A percentile compares a stretch with the other conserved stretches of the same genome.
Evolutionary conservation across 2,329 filamentous ascomycete species (phyloP).

Genomic region (Penicillium paneum): DNA sequence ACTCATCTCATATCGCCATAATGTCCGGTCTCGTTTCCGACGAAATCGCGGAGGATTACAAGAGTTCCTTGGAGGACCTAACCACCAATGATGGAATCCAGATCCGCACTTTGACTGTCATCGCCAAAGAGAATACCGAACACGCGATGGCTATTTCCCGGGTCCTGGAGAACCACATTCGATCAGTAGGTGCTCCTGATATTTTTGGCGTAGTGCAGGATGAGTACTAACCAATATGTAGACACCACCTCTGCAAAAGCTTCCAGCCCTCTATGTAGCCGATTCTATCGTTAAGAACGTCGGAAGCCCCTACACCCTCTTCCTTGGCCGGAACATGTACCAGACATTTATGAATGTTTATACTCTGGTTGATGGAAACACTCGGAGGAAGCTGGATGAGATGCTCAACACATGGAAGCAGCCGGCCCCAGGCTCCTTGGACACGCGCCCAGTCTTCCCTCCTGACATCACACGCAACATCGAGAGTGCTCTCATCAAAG

Average conservation of each 20-base stretch:
- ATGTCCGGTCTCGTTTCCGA: conserved; percentile 65
- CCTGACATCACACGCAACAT: conserved; percentile 84
- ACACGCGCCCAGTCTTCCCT: conserved; percentile 87
- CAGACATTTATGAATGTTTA: conserved; percentile 97
- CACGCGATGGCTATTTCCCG: conserved; percentile 90
- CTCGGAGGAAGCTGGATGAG: conserved; percentile 89
- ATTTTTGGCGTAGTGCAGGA: conserved; percentile 9
- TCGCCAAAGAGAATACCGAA: conserved; percentile 95
- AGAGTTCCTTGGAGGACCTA: conserved; percentile 86
- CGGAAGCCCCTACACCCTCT: conserved; percentile 93
- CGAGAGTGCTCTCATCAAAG: conserved; percentile 89
- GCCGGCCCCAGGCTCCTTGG: conserved; percentile 87
- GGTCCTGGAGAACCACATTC: conserved; percentile 87
- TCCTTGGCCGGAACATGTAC: conserved; percentile 87
- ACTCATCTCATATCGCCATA: conserved; percentile 40
- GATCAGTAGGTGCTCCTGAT: conserved; percentile 67
- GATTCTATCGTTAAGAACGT: conserved; percentile 99
- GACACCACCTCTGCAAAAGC: conserved; percentile 83
- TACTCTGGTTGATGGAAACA: conserved; percentile 75
- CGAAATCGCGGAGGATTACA: conserved; percentile 93
- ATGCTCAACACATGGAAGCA: conserved; percentile 99
- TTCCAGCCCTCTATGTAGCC: conserved; percentile 94
- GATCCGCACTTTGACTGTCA: conserved; percentile 95
- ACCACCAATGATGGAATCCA: conserved; percentile 88
- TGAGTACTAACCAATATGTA: conserved; percentile 43